These are phyloP conservation scores for Zarea fungicola DNA, from an alignment of 2,329 filamentous ascomycete genomes.

Conservation along the genomic window DNA sequence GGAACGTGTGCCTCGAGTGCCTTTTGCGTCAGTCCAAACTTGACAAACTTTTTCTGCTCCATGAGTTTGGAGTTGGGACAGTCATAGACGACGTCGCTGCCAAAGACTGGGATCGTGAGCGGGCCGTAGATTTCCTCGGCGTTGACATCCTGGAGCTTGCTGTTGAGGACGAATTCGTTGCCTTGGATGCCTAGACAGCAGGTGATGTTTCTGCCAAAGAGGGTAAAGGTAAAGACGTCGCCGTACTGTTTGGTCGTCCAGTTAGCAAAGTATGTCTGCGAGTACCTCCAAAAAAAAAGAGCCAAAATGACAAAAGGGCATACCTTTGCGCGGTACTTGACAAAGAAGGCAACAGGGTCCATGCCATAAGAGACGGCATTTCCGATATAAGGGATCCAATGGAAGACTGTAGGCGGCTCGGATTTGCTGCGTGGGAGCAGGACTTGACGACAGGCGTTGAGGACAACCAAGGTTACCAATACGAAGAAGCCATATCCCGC, in stretches of 20 bases:
- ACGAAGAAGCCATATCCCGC: too few species aligned
- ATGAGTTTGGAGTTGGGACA: constrained; percentile 80
- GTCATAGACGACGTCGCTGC: constrained; percentile 75
- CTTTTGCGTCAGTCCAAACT: constrained; percentile 62
- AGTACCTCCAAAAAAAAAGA: too few species aligned
- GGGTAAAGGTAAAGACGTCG: constrained; percentile 49
- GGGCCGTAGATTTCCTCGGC: constrained; percentile 50
- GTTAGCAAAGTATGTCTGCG: too few species aligned
- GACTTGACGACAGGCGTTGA: too few species aligned
- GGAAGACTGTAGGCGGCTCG: constrained; percentile 51
- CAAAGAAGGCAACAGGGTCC: constrained; percentile 65
- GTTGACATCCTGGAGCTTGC: constrained; percentile 46
- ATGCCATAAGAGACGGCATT: constrained; percentile 69
- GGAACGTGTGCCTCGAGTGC: constrained; percentile 63
- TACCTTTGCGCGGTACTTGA: constrained; percentile 60
- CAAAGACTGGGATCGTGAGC: constrained; percentile 57
- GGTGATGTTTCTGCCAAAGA: constrained; percentile 47
- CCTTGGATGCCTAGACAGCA: constrained; percentile 46
- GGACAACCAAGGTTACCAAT: too few species aligned
- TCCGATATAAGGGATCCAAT: constrained; percentile 59
- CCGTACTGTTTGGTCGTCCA: too few species aligned
- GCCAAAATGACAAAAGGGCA: constrained; percentile 11
- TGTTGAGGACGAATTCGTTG: constrained; percentile 54
- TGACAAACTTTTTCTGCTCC: constrained; percentile 85
- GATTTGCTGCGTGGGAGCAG: too few species aligned